Evolutionary conservation across 2,329 filamentous ascomycete species (phyloP), one percentile per base, ranked within the genome.

Genomic region (Botrytis hyacinthi): DNA sequence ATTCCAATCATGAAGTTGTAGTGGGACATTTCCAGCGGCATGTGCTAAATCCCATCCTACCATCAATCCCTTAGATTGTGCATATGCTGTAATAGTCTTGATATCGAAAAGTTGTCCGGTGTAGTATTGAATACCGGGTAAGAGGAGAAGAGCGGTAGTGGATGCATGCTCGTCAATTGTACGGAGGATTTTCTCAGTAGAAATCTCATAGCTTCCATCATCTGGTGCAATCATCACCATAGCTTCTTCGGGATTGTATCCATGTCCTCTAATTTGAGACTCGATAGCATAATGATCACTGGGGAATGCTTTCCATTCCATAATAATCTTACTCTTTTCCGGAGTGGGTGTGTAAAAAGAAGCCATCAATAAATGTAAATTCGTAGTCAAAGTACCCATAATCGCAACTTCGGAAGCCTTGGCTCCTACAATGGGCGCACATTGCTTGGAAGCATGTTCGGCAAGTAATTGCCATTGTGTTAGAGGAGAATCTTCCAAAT

Each of bases 1-100:
- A 77, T 92, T 87, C 94, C 94, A 97, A 78, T 95, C 93, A 82
- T 97, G 94, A 32, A 97, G 86, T 73, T 86, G 83, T 29, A 97
- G 83, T 59, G 92, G 90, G 2, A 97, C 92, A 80, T 97, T 97
- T 46, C 94, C 94, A 35, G 89, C 92, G 0, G 93, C 93, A 81
- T 97, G 94, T 0, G 94, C 94, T 40, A 96, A 89, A 80, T 97
- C 94, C 94, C 94, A 97, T 40, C 94, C 93, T 7, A 96, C 90
- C 1, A 90, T 82, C 61, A 97, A 89, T 69, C 90, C 92, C 76
- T 89, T 88, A 0, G 85, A 85, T 76, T 91, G 91, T 0, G 94
- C 94, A 82, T 95, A 87, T 1, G 87, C 86, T 0, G 95, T 97
- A 81, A 97, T 97, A 61, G 84, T 86, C 61, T 89, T 83, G 6